Evolutionary conservation across 2,329 filamentous ascomycete genomes (phyloP), one percentile per base, ranked within the genome.

Genomic region (Penicillium psychrosexuale): DNA sequence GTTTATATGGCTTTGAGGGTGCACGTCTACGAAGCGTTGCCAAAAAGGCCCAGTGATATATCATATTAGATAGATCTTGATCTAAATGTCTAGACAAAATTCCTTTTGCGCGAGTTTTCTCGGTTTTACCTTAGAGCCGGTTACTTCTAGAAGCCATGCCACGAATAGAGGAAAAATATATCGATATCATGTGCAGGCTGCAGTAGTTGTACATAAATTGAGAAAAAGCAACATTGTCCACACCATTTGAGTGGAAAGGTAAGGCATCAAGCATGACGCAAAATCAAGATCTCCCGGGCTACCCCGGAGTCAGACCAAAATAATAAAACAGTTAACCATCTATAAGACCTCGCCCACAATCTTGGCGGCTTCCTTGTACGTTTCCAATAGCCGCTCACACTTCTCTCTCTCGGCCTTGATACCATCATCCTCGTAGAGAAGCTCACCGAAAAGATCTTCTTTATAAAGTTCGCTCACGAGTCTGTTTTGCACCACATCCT

Each of bases 351-450:
- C 94, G 57, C 94, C 91, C 60, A 99, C 93, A 72, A 99, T 99
- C 82, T 95, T 97, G 60, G 93, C 91, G 19, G 94, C 94, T 78
- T 99, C 94, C 69, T 91, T 91, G 78, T 99, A 99, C 19, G 94
- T 99, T 72, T 89, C 86, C 60, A 97, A 83, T 62, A 99, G 81
- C 74, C 91, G 94, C 81, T 99, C 94, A 77, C 94, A 99, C 82
- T 99, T 99, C 79, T 97, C 93, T 59, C 93, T 86, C 78, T 97
- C 93, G 69, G 91, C 92, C 82, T 97, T 97, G 72, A 99, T 93
- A 22, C 86, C 90, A 70, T 99, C 94, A 69, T 99, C 94, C 75
- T 99, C 94, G 75, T 99, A 97, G 37, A 99, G 80, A 51, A 99
- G 82, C 72, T 99, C 93, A 65, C 91, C 86, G 67, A 97, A 97